These are phyloP conservation scores for Xylaria bambusicola DNA, from an alignment of 495 filamentous ascomycete genomes.

Conservation along the genomic window DNA sequence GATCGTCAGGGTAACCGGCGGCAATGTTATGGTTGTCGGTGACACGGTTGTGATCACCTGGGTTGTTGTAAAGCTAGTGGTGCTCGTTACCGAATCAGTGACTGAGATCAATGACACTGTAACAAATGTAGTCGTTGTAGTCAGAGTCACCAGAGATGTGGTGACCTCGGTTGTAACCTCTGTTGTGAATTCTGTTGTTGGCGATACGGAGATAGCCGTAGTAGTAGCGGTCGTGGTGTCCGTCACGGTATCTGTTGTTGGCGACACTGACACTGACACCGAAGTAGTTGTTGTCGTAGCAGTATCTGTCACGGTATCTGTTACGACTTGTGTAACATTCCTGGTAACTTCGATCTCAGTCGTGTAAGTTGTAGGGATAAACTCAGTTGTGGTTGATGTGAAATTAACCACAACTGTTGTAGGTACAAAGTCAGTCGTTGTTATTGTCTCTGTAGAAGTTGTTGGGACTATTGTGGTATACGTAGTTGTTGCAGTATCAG, in stretches of 20 bases:
- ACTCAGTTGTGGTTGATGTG: conserved; percentile 26
- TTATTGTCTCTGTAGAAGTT: conserved; percentile 27
- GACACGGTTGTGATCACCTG: conserved; percentile 29
- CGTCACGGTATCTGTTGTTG: conserved; percentile 29
- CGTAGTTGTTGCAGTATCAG: conserved; percentile 22
- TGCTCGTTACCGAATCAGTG: conserved; percentile 34
- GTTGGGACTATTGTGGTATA: conserved; percentile 32
- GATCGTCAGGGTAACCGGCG: conserved; percentile 35
- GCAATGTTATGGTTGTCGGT: conserved; percentile 28
- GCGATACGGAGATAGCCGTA: conserved; percentile 22
- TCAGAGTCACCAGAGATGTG: conserved; percentile 29
- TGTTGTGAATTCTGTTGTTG: conserved; percentile 32
- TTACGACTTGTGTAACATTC: conserved; percentile 27
- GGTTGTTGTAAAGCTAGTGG: conserved; percentile 34
- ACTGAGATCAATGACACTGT: conserved; percentile 28
- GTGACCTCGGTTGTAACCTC: conserved; percentile 30
- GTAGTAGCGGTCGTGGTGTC: conserved; percentile 30
- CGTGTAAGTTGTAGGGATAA: conserved; percentile 30
- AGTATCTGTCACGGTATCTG: conserved; percentile 30
- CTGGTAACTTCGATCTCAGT: conserved; percentile 25
- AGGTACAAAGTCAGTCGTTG: conserved; percentile 28
- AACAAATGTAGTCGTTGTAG: conserved; percentile 32
- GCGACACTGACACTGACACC: conserved; percentile 23
- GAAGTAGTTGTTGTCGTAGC: conserved; percentile 17
- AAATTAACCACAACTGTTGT: conserved; percentile 36